A percentile compares a stretch with the other conserved stretches of the same genome.
phyloP scores from a whole-genome alignment of 2,329 filamentous ascomycete genomes.

The Venturia effusa region DNA sequence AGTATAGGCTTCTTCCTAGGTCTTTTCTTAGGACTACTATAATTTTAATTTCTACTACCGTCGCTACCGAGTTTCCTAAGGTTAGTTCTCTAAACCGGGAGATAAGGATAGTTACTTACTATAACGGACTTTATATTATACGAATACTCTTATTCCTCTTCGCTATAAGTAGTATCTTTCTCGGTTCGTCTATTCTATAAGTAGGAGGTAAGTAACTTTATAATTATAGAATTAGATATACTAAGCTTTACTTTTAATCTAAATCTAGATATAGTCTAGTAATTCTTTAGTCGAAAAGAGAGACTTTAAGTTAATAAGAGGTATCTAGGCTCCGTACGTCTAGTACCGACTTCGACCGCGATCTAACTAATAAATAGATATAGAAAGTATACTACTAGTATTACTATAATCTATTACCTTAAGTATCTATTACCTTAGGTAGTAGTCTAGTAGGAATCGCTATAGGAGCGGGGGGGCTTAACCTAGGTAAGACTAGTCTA shows the following conservation, averaged over 20 bases:
- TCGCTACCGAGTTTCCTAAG: not conserved
- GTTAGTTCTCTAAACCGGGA: too few relatives aligned
- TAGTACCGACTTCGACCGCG: too few relatives aligned
- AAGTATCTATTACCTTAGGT: not conserved
- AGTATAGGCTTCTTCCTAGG: too few relatives aligned
- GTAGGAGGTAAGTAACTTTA: not conserved
- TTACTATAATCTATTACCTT: not conserved
- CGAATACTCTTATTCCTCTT: not conserved
- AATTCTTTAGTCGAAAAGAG: too few relatives aligned
- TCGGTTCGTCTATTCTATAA: not conserved
- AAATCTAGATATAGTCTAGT: too few relatives aligned
- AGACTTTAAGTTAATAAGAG: too few relatives aligned
- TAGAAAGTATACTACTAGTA: not conserved
- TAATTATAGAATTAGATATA: not conserved
- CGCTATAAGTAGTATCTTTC: not conserved
- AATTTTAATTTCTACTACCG: not conserved
- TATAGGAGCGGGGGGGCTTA: too few relatives aligned
- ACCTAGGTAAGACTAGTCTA: not conserved
- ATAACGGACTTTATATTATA: not conserved
- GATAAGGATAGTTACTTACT: not conserved
- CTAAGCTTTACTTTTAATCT: not conserved
- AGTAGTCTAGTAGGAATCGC: not conserved
- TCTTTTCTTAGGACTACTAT: not conserved
- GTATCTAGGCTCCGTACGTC: too few relatives aligned
- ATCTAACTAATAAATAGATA: too few relatives aligned